These are phyloP conservation scores for Zychaea mexicana DNA, from an alignment of 371 early-diverging fungal species.

Conservation along the genomic window DNA sequence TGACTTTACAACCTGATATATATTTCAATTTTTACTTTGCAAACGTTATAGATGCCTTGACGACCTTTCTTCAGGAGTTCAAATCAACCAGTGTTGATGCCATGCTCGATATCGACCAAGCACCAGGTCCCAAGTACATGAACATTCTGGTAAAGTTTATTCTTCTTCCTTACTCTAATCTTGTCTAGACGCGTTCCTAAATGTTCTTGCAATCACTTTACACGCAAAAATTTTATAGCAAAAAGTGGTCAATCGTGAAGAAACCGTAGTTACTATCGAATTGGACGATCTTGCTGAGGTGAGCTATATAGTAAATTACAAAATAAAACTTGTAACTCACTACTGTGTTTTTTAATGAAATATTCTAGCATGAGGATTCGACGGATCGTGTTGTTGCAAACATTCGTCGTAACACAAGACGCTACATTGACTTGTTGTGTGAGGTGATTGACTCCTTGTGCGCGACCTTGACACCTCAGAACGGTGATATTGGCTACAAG, in stretches of 20 bases:
- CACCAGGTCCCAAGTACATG: conserved; percentile 29
- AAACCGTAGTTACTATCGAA: conserved; percentile 57
- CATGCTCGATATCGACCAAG: conserved; percentile 22
- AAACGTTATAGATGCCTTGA: conserved; percentile 28
- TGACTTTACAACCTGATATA: too few relatives aligned
- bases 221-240: conserved; percentile 43
- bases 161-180: too few relatives aligned
- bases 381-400: conserved; percentile 45
- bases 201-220: neutral
- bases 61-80: conserved; percentile 30
- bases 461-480: conserved; percentile 62
- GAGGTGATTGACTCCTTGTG: conserved; percentile 58
- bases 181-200: too few relatives aligned
- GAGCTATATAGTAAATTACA: conserved; percentile 18
- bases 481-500: conserved; percentile 66
- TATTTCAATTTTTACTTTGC: neutral
- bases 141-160: conserved; percentile 27
- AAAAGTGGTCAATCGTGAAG: conserved; percentile 61
- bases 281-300: conserved; percentile 63
- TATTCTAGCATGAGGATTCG: conserved; percentile 39
- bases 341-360: neutral
- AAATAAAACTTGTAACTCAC: neutral
- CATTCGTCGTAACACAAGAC: conserved; percentile 83
- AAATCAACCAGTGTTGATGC: conserved; percentile 20
- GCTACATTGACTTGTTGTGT: conserved; percentile 81